Percentiles rank a stretch among this genome's conserved stretches.
Evolutionary conservation across 768 basidiomycete species (phyloP).

Genomic region (Leccinum incarnatum): DNA sequence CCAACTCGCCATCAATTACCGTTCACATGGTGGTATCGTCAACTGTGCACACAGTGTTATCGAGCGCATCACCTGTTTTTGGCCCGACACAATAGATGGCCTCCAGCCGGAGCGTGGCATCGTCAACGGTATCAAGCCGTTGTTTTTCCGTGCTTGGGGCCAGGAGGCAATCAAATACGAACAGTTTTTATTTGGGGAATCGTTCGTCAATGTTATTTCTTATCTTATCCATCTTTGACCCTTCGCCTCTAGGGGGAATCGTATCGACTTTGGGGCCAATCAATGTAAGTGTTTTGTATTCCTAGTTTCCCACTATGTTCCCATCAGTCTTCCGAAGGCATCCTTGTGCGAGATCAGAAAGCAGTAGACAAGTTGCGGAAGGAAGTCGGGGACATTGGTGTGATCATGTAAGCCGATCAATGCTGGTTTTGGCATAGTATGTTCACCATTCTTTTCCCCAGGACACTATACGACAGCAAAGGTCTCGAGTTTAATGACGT

Average conservation of each 20-base stretch:
- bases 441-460: slow-evolving; percentile 2
- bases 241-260: slow-evolving; percentile 36
- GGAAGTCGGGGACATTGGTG: slow-evolving; percentile 56
- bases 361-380: slow-evolving; percentile 46
- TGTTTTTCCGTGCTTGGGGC: slow-evolving; percentile 54
- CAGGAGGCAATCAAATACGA: slow-evolving; percentile 43
- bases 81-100: slow-evolving; percentile 62
- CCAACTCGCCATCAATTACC: slow-evolving; percentile 62
- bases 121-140: slow-evolving; percentile 51
- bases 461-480: slow-evolving; percentile 34
- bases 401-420: slow-evolving; percentile 48
- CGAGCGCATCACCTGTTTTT: slow-evolving; percentile 57
- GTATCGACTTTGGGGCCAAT: slow-evolving; percentile 58
- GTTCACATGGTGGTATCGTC: slow-evolving; percentile 74
- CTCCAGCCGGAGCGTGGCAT: slow-evolving; percentile 56
- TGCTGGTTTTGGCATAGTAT: neutral
- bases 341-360: slow-evolving; percentile 62
- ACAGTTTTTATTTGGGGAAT: slow-evolving; percentile 54
- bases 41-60: slow-evolving; percentile 65
- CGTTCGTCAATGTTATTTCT: slow-evolving; percentile 31
- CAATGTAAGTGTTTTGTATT: slow-evolving; percentile 48
- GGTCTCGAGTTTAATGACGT: slow-evolving; percentile 28
- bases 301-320: neutral
- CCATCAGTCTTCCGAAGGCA: slow-evolving; percentile 40
- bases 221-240: slow-evolving; percentile 7